Evolutionary conservation across 2,329 filamentous ascomycete genomes (phyloP), one percentile per base, ranked within the genome.

Genomic region (Endocalyx cinctus): DNA sequence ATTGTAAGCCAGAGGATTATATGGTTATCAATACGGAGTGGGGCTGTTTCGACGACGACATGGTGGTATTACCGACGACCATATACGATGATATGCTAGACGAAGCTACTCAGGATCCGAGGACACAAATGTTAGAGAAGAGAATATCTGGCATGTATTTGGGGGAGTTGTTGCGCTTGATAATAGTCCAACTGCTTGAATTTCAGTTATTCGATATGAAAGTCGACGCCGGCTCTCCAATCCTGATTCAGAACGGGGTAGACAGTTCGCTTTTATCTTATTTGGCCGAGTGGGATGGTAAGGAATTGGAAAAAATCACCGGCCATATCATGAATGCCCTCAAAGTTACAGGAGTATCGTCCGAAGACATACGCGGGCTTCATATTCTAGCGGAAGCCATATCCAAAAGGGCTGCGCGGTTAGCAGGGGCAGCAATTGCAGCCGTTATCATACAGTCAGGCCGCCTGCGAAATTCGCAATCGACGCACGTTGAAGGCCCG

Each of bases 21-120:
- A 87, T 88, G 83, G 79, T 88, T 39, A 71, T 89, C 53, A 89
- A 88, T 57, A 82, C 82, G 2, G 84, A 89, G 63, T 89, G 84
- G 84, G 84, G 84, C 39, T 84, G 79, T 40, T 88, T 88, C 50
- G 84, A 88, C 60, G 85, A 84, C 57, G 66, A 71, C 15, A 66
- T 87, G 26, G 74, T 69, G 37, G 79, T 84, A 5, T 64, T 88
- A n/a, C 83, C 84, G 8, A 74, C 72, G 43, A 88, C 83, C 0
- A 60, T 68, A 3, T 87, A 83, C 53, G 84, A 89, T 54, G 54
- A 64, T 20, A 69, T 72, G 33, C 68, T 89, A 12, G 84, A 89
- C 54, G 62, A 61, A 10, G 76, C 78, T 29, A 84, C 77, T 33
- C 72, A 78, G 42, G 87, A 89, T 54, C 83, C 82, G 0, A 82